Evolutionary conservation across 1,139 yeast genomes (phyloP).

Genomic region (Meyerozyma carpophila): DNA sequence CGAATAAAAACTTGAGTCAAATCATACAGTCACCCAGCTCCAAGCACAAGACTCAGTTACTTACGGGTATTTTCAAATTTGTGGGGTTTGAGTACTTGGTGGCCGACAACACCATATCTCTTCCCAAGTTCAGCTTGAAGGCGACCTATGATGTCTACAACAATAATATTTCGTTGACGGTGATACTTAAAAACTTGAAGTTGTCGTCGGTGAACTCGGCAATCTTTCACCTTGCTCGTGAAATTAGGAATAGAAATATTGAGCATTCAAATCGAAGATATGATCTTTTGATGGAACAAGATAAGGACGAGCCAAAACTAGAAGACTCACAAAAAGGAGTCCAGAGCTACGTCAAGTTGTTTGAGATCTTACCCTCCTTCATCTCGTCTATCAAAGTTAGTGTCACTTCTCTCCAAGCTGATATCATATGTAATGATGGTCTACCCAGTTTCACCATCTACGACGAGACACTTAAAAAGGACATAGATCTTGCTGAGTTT

Average conservation of each 20-base stretch:
- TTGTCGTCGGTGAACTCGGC: slow-evolving; percentile 34
- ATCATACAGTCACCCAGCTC: slow-evolving; percentile 5
- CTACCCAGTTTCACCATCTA: slow-evolving; percentile 29
- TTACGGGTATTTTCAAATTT: slow-evolving; percentile 19
- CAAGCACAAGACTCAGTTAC: slow-evolving; percentile 2
- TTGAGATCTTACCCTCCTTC: slow-evolving; percentile 26
- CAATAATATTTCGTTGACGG: slow-evolving; percentile 17
- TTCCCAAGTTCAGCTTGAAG: slow-evolving; percentile 26
- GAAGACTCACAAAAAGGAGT: neutral
- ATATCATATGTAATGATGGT: slow-evolving; percentile 39
- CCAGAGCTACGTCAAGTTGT: slow-evolving; percentile 18
- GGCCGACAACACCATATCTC: slow-evolving; percentile 24
- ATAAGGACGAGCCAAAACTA: neutral
- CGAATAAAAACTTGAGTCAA: slow-evolving; percentile 19
- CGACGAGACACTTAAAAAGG: slow-evolving; percentile 19
- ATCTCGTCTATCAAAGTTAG: slow-evolving; percentile 23
- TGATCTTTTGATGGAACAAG: slow-evolving; percentile 5
- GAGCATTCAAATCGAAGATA: slow-evolving; percentile 23
- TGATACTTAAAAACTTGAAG: slow-evolving; percentile 23
- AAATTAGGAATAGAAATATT: slow-evolving; percentile 25
- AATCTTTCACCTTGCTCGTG: slow-evolving; percentile 33
- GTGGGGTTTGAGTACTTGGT: slow-evolving; percentile 28
- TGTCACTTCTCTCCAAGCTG: slow-evolving; percentile 25
- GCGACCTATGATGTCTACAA: slow-evolving; percentile 21
- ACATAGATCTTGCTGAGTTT: slow-evolving; percentile 33